Evolutionary conservation across 495 filamentous ascomycete genomes (phyloP).

Genomic region (Neurospora terricola): DNA sequence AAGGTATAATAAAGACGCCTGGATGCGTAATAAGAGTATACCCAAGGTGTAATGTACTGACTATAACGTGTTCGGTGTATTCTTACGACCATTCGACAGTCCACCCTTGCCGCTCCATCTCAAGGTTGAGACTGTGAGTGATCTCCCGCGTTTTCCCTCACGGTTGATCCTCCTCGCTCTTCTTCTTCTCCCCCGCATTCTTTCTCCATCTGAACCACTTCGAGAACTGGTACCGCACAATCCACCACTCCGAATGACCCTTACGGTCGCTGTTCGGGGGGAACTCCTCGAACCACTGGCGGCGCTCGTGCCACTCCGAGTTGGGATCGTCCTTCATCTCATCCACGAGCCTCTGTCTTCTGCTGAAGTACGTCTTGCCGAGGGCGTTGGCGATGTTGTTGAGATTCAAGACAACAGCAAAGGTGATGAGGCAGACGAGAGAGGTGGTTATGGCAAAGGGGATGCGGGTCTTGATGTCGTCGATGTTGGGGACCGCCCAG

Average conservation of each 20-base stretch:
- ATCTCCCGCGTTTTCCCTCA: background rate
- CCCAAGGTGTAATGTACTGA: too few relatives aligned
- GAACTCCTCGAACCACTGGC: background rate
- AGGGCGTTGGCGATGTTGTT: slow-evolving; percentile 2
- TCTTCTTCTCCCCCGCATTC: background rate
- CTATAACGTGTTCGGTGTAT: too few relatives aligned
- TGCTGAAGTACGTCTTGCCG: background rate
- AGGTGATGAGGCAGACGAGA: background rate
- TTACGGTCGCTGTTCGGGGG: background rate
- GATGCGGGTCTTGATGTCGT: slow-evolving; percentile 1
- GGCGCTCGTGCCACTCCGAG: background rate
- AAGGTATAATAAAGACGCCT: too few relatives aligned
- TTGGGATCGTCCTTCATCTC: background rate
- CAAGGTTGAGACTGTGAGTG: background rate
- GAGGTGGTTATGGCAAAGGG: background rate
- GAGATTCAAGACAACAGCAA: slow-evolving; percentile 4
- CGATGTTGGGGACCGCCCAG: slow-evolving; percentile 7
- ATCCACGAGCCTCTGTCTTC: background rate
- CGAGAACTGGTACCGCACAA: background rate
- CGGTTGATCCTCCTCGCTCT: background rate
- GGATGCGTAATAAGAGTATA: too few relatives aligned
- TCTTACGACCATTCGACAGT: too few relatives aligned
- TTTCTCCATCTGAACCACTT: background rate
- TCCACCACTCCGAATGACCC: background rate
- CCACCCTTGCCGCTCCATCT: too few relatives aligned